A percentile compares a stretch with the other conserved stretches of the same genome.
Evolutionary conservation across 257 asterid species (phyloP).

Genomic region (Penstemon davidsonii): DNA sequence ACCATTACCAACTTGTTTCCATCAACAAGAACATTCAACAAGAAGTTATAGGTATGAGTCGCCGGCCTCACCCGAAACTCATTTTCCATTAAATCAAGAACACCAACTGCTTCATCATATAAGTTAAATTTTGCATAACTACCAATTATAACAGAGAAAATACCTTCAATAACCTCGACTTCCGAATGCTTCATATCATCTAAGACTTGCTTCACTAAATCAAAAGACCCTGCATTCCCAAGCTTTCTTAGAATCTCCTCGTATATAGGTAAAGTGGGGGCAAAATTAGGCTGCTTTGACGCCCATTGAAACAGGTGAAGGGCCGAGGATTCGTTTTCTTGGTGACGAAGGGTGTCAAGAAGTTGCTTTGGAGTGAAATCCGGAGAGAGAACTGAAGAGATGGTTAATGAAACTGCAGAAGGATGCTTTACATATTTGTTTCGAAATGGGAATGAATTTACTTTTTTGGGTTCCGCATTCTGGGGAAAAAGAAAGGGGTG

Average conservation of each 20-base stretch:
- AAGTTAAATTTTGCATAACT: conserved; percentile 64
- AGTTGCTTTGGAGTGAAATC: conserved; percentile 67
- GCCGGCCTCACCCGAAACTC: conserved; percentile 62
- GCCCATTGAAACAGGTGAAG: conserved; percentile 73
- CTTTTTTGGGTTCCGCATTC: conserved; percentile 35
- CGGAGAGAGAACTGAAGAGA: conserved; percentile 50
- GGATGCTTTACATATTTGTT: conserved; percentile 23
- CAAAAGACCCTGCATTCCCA: conserved; percentile 69
- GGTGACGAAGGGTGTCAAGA: conserved; percentile 58
- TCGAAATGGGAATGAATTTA: conserved; percentile 22
- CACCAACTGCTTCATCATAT: conserved; percentile 65
- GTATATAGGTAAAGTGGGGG: conserved; percentile 52
- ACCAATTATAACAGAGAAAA: conserved; percentile 63
- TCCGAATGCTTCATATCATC: conserved; percentile 54
- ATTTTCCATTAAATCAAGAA: conserved; percentile 66
- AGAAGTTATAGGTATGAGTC: conserved; percentile 56
- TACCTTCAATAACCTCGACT: conserved; percentile 49
- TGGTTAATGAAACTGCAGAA: conserved; percentile 36
- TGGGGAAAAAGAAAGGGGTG: conserved; percentile 32
- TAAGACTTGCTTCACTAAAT: conserved; percentile 50
- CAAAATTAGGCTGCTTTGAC: conserved; percentile 65
- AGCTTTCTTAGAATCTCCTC: conserved; percentile 75
- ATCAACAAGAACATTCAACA: conserved; percentile 85
- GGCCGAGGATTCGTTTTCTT: conserved; percentile 62
- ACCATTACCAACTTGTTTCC: conserved; percentile 74